Percentiles rank a stretch among this genome's conserved stretches.
Conservation (phyloP, 495 filamentous ascomycete species). For the Tetracladium setigerum region DNA sequence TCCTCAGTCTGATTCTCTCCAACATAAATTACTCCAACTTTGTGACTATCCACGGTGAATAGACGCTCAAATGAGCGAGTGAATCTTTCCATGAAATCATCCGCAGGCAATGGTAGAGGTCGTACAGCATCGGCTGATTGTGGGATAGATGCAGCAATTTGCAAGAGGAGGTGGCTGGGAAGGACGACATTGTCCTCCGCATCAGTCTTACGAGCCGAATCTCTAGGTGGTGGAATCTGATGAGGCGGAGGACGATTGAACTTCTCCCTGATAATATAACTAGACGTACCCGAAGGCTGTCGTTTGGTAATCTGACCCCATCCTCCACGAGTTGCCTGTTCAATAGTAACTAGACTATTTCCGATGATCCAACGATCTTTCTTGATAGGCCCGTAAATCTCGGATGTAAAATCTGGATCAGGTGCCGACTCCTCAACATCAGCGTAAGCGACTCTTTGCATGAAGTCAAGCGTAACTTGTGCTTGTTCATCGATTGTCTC, state of each 20-base stretch:
- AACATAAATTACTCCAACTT: conserved; percentile 90
- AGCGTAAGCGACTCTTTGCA: conserved; percentile 84
- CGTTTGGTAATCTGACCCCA: conserved; percentile 75
- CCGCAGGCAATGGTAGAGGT: conserved; percentile 75
- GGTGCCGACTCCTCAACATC: conserved; percentile 67
- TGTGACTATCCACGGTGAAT: conserved; percentile 89
- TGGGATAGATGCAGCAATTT: conserved; percentile 66
- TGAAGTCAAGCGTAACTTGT: conserved; percentile 88
- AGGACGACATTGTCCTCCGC: conserved; percentile 42
- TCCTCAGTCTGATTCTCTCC: conserved; percentile 76
- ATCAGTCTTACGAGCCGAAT: conserved; percentile 31
- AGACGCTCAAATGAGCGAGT: conserved; percentile 78
- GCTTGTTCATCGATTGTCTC: conserved; percentile 85
- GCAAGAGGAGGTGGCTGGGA: conserved; percentile 79
- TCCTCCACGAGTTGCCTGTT: conserved; percentile 66
- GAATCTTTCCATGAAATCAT: conserved; percentile 68
- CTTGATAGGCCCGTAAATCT: conserved; percentile 56
- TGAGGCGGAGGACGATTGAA: conserved; percentile 61
- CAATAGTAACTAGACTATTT: conserved; percentile 78
- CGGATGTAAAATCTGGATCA: conserved; percentile 53
- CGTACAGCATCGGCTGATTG: conserved; percentile 48
- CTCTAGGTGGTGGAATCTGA: conserved; percentile 47
- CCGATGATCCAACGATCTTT: conserved; percentile 83
- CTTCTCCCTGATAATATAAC: conserved; percentile 64
- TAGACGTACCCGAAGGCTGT: conserved; percentile 78